These are phyloP conservation scores for Aspergillus oerlinghausenensis DNA, from an alignment of 2,329 filamentous ascomycete genomes.

Conservation along the genomic window DNA sequence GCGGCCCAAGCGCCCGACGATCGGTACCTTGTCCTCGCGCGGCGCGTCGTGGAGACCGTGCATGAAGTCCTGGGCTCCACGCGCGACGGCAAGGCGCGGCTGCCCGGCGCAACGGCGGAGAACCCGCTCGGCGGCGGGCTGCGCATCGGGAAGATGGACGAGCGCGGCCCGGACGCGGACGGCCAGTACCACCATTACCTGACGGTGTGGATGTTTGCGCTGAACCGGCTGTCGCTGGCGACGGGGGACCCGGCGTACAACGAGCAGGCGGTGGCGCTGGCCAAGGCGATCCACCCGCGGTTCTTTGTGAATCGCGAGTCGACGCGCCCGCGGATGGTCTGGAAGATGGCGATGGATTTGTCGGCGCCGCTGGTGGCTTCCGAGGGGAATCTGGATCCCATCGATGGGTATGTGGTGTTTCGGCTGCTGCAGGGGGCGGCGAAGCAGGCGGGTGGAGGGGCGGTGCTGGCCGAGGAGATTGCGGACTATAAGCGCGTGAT, in stretches of 20 bases:
- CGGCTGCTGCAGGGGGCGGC: constrained; percentile 45
- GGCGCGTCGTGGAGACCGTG: constrained; percentile 47
- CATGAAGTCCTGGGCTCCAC: constrained; percentile 52
- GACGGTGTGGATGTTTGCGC: constrained; percentile 60
- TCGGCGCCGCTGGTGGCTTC: constrained; percentile 43
- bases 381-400: constrained; percentile 54
- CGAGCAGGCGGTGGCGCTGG: constrained; percentile 48
- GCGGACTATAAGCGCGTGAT: constrained; percentile 49
- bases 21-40: constrained; percentile 48
- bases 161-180: constrained; percentile 48
- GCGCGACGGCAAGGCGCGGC: constrained; percentile 43
- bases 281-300: constrained; percentile 48
- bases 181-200: constrained; percentile 61
- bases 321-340: constrained; percentile 45
- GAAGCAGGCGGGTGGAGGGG: constrained; percentile 22
- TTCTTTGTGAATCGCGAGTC: constrained; percentile 45
- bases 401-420: constrained; percentile 52
- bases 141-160: constrained; percentile 54
- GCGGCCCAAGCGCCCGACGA: constrained; percentile 16
- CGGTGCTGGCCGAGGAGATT: constrained; percentile 47
- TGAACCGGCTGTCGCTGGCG: constrained; percentile 51
- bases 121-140: constrained; percentile 53
- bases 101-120: constrained; percentile 50
- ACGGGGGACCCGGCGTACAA: constrained; percentile 47
- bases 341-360: constrained; percentile 54